Evolutionary conservation across 1,139 yeast species (phyloP), one percentile per base, ranked within the genome.

Genomic region (Ogataea hybrid): DNA sequence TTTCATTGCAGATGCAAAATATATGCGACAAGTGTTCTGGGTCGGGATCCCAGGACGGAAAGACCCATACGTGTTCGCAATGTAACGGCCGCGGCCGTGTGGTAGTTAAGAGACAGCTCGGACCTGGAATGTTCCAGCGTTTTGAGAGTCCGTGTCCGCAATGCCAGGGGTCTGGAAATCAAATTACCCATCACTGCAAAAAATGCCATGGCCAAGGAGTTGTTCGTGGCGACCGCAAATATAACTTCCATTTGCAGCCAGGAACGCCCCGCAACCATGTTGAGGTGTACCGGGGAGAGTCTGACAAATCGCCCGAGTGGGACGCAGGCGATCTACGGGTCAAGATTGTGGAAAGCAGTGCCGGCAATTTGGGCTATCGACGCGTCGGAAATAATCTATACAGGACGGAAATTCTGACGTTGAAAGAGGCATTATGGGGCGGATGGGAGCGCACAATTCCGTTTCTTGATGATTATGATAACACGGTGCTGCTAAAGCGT

Each of bases 81-180:
- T 92, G 98, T 68, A 64, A 70, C 11, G 98, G 98, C 1, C 67
- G 68, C 17, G 98, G 98, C 23, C 69, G 81, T 28, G 65, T 77
- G 28, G 62, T 81, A n/a, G 75, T 83, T 43, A 74, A 79, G 42
- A 73, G 84, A 49, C 95, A 89, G 62, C 65, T 92, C 50, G 97
- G 88, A 0, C 95, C 95, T 8, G 92, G 92, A 6, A 86, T 92
- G 88, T 69, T 86, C 48, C 97, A 90, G 63, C 87, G 84, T 49
- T 73, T 89, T 53, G 90, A 86, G 59, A 75, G 81, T 39, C 73
- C 73, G 11, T 92, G 98, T 71, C 89, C 84, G 45, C 68, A 67
- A 42, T 92, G 98, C 70, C 67, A 70, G 14, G 98, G 98, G 28
- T 68, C 71, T 40, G 98, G 98, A 9, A 69, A 77, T 43, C 66